A percentile compares a stretch with the other conserved stretches of the same genome.
Evolutionary conservation across 768 basidiomycete species (phyloP).

Genomic region (Lactarius vividus): DNA sequence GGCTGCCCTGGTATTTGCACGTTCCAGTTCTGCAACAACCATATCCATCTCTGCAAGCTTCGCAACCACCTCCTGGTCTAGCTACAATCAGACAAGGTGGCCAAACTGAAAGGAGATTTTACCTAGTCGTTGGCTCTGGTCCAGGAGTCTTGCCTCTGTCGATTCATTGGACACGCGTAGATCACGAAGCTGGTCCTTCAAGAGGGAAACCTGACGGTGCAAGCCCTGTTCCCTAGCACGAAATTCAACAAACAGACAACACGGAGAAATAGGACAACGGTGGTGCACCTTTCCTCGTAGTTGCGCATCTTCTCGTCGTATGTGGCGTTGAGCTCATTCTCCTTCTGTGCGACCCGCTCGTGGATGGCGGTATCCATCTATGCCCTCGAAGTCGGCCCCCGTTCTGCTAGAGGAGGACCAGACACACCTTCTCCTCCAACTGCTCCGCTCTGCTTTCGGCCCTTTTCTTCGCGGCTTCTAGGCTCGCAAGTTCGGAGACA

Average conservation of each 20-base stretch:
- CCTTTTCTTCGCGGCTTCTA: slow-evolving; percentile 75
- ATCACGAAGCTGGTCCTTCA: slow-evolving; percentile 86
- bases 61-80: slow-evolving; percentile 89
- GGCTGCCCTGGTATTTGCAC: slow-evolving; percentile 92
- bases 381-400: not conserved
- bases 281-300: slow-evolving; percentile 85
- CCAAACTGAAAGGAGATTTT: slow-evolving; percentile 12
- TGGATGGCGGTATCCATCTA: slow-evolving; percentile 94
- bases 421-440: slow-evolving; percentile 74
- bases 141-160: slow-evolving; percentile 87
- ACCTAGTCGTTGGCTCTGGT: slow-evolving; percentile 92
- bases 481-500: slow-evolving; percentile 55
- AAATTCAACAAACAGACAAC: not conserved
- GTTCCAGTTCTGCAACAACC: slow-evolving; percentile 89
- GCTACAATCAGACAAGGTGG: not conserved
- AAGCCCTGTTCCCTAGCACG: slow-evolving; percentile 81
- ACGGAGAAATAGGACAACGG: not conserved
- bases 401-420: not conserved
- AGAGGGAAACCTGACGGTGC: slow-evolving; percentile 85
- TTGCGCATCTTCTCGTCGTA: slow-evolving; percentile 96
- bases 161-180: slow-evolving; percentile 89
- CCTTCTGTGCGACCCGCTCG: slow-evolving; percentile 87
- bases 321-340: slow-evolving; percentile 94
- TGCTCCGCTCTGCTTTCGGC: slow-evolving; percentile 69
- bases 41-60: slow-evolving; percentile 93